A percentile compares a stretch with the other conserved stretches of the same genome.
Conservation (phyloP, 768 basidiomycete genomes). For the Tephrocybe sp. region DNA sequence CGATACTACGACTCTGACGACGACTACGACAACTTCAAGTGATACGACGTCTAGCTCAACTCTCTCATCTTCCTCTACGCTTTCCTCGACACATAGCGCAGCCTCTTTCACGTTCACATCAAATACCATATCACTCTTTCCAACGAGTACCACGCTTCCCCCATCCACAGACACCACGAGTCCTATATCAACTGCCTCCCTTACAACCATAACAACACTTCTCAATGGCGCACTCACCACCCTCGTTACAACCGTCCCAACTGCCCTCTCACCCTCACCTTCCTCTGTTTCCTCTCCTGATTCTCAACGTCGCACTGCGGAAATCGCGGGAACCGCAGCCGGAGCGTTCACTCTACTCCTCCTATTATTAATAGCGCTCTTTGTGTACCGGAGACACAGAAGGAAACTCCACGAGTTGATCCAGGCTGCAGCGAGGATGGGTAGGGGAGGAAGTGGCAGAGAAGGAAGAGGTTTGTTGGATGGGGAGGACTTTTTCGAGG, state of each 20-base stretch:
- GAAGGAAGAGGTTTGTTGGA: constrained; percentile 9
- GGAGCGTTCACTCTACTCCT: constrained; percentile 7
- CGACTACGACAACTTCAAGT: too few species aligned
- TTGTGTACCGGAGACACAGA: constrained; percentile 12
- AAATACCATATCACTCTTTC: too few species aligned
- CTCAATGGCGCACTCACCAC: too few species aligned
- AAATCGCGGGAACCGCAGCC: constrained; percentile 7
- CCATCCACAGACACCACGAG: too few species aligned
- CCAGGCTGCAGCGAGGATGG: background rate
- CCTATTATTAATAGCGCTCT: background rate
- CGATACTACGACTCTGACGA: too few species aligned
- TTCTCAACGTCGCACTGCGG: background rate
- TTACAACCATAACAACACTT: too few species aligned
- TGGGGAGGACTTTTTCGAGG: constrained; percentile 16
- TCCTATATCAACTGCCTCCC: too few species aligned
- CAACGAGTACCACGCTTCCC: too few species aligned
- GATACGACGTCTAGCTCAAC: too few species aligned
- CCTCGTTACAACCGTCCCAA: constrained; percentile 4
- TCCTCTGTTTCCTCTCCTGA: background rate
- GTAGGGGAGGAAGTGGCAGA: background rate
- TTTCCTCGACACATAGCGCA: too few species aligned
- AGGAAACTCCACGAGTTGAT: constrained; percentile 10
- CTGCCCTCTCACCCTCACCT: constrained; percentile 8
- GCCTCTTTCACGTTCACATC: too few species aligned
- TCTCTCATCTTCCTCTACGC: too few species aligned